Conservation (phyloP, 495 filamentous ascomycete species). For the Friedmanniomyces simplex region DNA sequence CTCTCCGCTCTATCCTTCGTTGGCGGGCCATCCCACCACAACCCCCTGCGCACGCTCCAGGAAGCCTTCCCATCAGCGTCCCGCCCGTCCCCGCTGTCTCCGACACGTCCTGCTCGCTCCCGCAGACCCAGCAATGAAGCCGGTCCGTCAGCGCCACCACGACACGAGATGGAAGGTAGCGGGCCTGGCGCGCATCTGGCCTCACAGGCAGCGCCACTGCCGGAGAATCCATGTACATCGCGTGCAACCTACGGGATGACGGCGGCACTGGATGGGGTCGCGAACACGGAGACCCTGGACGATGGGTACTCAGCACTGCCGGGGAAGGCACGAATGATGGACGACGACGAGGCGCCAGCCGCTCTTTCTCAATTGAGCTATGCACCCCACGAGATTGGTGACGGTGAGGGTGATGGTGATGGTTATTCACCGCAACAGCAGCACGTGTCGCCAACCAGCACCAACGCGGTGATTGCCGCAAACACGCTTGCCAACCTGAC, state of each 20-base stretch:
- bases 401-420: background rate
- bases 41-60: background rate
- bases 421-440: constrained; percentile 1
- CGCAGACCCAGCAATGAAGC: constrained; percentile 12
- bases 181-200: background rate
- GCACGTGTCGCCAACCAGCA: constrained; percentile 1
- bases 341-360: background rate
- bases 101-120: background rate
- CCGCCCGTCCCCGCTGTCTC: too few species aligned
- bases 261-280: background rate
- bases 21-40: background rate
- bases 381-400: background rate
- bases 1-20: too few species aligned
- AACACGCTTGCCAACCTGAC: constrained; percentile 1
- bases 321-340: background rate
- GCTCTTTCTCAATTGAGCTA: background rate
- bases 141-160: background rate
- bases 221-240: constrained; percentile 4
- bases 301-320: background rate
- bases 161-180: constrained; percentile 18
- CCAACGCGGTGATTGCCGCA: constrained; percentile 1
- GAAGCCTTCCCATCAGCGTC: background rate
- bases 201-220: constrained; percentile 5
- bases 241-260: background rate
- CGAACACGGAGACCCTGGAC: background rate